Base-by-base conservation (phyloP, 2,329 filamentous ascomycete species). In the Epichloe uncinata region DNA sequence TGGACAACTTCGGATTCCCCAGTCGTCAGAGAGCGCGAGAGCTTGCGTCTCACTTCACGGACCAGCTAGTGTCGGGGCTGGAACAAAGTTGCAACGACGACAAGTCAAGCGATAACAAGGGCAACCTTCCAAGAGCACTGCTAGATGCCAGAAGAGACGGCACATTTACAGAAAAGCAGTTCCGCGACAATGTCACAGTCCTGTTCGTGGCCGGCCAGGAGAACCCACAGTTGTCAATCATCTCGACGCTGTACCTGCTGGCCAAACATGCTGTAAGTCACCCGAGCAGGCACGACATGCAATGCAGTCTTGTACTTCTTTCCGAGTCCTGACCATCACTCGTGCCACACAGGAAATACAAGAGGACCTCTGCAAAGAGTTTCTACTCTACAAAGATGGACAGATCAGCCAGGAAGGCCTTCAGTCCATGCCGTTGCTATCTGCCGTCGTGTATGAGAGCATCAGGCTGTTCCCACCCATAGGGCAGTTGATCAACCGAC, bases 401-500 rank as follows among this genome's bases (percentile, higher is more conserved):
- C 45, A 26, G 34, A 34, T 37, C 47, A 50, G 43, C 49, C 12
- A 48, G 48, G 60, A 55, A 48, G 54, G 16, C 36, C 58, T 59
- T 43, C 64, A 56, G 30, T 59, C 63, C 35, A 60, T 73, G 30
- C 70, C 72, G 0, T 64, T 66, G 34, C 60, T 75, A 5, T 71
- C 66, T 1, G 60, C 72, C 0, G 63, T 71, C 22, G 60, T 75
- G 18, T 69, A 71, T 53, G 73, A 76, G 48, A 60, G 63, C 20
- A 63, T 75, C 12, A 69, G 73, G 2, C 62, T 76, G 43, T 73
- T 70, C 50, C 73, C 73, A 0, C 72, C 73, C 7, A 68, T 76
- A 47, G 68, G 64, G 0, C 72, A 75, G 51, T 62, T 76, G 41
- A 69, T 75, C 54, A 75, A 75, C 49, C 66, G 72, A 5, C 64